Base-by-base conservation (phyloP, 306 rosid species). In the Canavalia ensiformis region DNA sequence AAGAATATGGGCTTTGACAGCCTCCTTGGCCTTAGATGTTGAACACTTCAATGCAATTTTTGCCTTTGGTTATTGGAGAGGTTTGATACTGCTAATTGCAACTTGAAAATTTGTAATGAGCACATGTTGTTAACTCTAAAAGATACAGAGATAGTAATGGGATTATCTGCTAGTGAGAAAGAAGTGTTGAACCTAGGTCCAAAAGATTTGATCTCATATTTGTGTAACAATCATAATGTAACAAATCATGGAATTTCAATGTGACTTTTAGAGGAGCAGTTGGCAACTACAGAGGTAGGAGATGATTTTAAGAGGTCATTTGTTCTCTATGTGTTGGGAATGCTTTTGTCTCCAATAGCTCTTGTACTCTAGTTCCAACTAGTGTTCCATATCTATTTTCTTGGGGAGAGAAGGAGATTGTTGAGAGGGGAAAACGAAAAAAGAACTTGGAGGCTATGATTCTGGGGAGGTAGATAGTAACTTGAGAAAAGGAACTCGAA, bases 51-150 rank as follows among this genome's bases (percentile, higher is more conserved):
- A 5, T 31, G 49, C 49, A 64, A 49, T 64, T 39, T 37, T 47
- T 64, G 70, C n/a, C 49, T 64, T 64, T 39, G 70, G 70, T 64
- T 64, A 39, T n/a, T 64, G 49, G 70, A 64, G 49, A 64, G 70
- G 11, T 64, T 64, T 64, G 70, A 64, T 31, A 39, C 70, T 39
- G 37, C 11, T 64, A 37, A 13, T n/a, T 64, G 70, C 70, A 64
- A 49, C 33, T n/a, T 64, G 28, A 49, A 39, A 49, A 64, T 64
- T 49, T 12, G 49, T 11, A 64, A 13, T 64, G 49, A 6, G 70
- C 49, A 39, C 0, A 2, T 13, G 33, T 6, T 46, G 39, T n/a
- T 64, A n/a, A n/a, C 70, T 64, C 47, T 49, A 37, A 39, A 64
- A 39, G 70, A 64, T 64, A 31, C 37, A 39, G 70, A 64, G 70